These are phyloP conservation scores for Cucumis hystrix DNA, from an alignment of 306 rosid genomes.

Conservation along the genomic window DNA sequence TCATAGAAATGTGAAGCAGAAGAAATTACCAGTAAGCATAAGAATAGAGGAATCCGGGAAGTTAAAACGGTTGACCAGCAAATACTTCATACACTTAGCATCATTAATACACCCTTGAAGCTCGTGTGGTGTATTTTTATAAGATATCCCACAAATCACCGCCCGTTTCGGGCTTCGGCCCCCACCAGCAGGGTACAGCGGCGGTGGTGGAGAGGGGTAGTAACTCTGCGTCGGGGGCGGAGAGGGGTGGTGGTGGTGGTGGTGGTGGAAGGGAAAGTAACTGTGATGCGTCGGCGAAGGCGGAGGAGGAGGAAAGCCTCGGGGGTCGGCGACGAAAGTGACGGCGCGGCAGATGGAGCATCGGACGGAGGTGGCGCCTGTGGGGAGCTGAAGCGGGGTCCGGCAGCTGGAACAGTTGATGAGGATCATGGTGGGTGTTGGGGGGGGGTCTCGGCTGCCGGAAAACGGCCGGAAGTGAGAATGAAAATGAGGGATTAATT, in stretches of 20 bases:
- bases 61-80: conserved; percentile 27
- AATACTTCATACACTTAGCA: conserved; percentile 40
- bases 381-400: conserved; percentile 28
- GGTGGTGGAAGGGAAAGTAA: not conserved
- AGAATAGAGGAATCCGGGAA: conserved; percentile 32
- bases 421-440: not conserved
- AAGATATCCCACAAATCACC: conserved; percentile 35
- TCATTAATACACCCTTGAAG: conserved; percentile 36
- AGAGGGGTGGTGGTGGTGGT: not conserved
- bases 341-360: conserved; percentile 27
- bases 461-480: not conserved
- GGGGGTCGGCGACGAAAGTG: conserved; percentile 16
- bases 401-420: conserved; percentile 33
- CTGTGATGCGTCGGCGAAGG: not conserved
- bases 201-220: conserved; percentile 1
- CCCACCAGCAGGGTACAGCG: not conserved
- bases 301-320: not conserved
- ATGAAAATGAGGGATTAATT: not conserved
- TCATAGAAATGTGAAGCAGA: not conserved
- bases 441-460: not conserved
- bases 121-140: conserved; percentile 19
- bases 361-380: conserved; percentile 20
- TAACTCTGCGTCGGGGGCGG: not conserved
- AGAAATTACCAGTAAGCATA: conserved; percentile 30
- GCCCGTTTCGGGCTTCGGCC: conserved; percentile 30